Evolutionary conservation across 148 eudicot genomes (phyloP), one percentile per base, ranked within the genome.

Genomic region (Dianthus caryophyllus): DNA sequence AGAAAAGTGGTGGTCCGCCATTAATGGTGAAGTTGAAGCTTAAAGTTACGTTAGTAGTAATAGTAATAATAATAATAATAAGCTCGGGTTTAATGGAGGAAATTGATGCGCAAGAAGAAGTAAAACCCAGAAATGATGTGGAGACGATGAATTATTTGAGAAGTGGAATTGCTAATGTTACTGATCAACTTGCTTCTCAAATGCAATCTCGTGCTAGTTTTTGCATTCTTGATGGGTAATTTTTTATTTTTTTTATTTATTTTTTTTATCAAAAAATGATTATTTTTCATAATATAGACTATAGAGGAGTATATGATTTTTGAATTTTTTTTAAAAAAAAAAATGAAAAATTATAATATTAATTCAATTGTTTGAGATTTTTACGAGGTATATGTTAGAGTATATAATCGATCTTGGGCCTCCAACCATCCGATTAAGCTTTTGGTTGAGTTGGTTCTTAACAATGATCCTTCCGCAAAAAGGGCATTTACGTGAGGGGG

Each of bases 141-240:
- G 52, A 63, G 44, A 63, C 13, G 2, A 25, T 60, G 33, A 70
- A 48, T 47, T 9, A 47, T 16, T 24, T 61, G 61, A 68, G 56
- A 0, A 46, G n/a, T 48, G 65, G 65, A 2, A 39, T 75, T 56
- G 70, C 6, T 3, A 58, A 75, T 64, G 64, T 70, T 2, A 56
- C 49, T 16, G 55, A 48, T 51, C 21, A 13, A 25, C 49, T 75
- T 44, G 70, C 69, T 26, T 12, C n/a, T 25, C 51, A 75, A 50
- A 33, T 75, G 69, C 59, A 56, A 50, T 18, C 15, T 6, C 43
- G 46, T 25, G 70, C 74, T 25, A 9, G 18, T 44, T 75, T 46
- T 48, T 75, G 78, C 65, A 64, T 69, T 48, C 21, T 75, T 27
- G 66, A 75, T 43, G 70, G 73, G 78, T 75, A n/a, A n/a, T n/a